A percentile compares a stretch with the other conserved stretches of the same genome.
phyloP scores from a whole-genome alignment of 441 rosid genomes.

The Lepidium campestre region DNA sequence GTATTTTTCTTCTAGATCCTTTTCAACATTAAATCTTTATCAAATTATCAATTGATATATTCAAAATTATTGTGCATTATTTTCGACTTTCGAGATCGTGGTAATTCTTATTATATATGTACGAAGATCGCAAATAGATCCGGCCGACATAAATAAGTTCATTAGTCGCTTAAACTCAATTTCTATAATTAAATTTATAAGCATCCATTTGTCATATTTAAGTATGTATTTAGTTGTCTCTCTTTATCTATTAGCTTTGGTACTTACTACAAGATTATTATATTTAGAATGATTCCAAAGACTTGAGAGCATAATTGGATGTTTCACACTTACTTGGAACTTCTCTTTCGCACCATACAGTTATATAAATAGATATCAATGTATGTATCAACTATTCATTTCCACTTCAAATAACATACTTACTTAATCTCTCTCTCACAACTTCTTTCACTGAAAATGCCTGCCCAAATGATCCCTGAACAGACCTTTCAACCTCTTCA shows the following conservation, averaged over 20 bases:
- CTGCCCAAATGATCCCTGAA: constrained; percentile 54
- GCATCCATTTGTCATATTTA: background rate
- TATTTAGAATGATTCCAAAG: constrained; percentile 13
- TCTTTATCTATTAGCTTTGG: background rate
- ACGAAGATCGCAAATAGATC: constrained; percentile 1
- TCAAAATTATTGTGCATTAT: background rate
- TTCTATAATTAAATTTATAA: background rate
- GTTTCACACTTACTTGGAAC: constrained; percentile 18
- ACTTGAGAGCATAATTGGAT: constrained; percentile 15
- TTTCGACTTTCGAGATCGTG: background rate
- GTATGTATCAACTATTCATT: background rate
- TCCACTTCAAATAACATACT: background rate
- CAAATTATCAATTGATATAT: constrained; percentile 10
- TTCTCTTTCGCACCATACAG: background rate
- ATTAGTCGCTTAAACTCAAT: background rate
- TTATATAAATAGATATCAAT: constrained; percentile 10
- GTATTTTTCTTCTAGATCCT: constrained; percentile 1
- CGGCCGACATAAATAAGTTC: background rate
- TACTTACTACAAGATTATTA: background rate
- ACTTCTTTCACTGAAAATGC: constrained; percentile 22
- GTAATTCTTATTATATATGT: background rate
- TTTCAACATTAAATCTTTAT: background rate
- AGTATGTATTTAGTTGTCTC: background rate
- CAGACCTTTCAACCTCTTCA: constrained; percentile 40
- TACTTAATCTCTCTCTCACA: background rate